phyloP scores from a whole-genome alignment of 2,329 filamentous ascomycete species.

The Penicillium digitatum region DNA sequence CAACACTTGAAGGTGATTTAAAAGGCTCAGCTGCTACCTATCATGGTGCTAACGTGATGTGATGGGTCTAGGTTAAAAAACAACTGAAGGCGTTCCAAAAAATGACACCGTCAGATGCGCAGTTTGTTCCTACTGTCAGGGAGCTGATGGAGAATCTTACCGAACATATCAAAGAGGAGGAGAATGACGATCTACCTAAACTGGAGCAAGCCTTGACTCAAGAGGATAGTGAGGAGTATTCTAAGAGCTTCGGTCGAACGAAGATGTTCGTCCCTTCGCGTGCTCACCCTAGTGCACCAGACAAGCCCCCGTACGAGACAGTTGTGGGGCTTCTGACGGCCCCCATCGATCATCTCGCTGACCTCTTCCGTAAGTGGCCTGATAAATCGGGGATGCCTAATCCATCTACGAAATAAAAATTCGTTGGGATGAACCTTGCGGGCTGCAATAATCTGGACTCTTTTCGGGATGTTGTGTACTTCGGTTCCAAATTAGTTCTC shows the following conservation, averaged over 20 bases:
- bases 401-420: constrained; percentile 11
- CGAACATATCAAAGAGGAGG: constrained; percentile 50
- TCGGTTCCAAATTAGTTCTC: background rate
- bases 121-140: constrained; percentile 44
- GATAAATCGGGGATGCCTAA: constrained; percentile 27
- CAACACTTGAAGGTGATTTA: constrained; percentile 38
- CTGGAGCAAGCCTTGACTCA: constrained; percentile 43
- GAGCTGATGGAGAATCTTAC: constrained; percentile 41
- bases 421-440: background rate
- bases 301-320: constrained; percentile 54
- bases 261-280: constrained; percentile 52
- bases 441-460: background rate
- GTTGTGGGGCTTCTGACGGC: constrained; percentile 52
- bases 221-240: constrained; percentile 33
- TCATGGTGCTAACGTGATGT: background rate
- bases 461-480: background rate
- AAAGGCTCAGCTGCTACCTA: background rate
- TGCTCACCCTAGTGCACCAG: constrained; percentile 48
- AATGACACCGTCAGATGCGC: constrained; percentile 35
- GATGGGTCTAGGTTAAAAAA: constrained; percentile 46
- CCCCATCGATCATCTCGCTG: constrained; percentile 54
- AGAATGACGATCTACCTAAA: constrained; percentile 46
- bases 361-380: constrained; percentile 50
- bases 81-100: constrained; percentile 48
- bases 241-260: constrained; percentile 47